phyloP scores from a whole-genome alignment of 805 yeast species.

The Wickerhamiella vanderwaltii region DNA sequence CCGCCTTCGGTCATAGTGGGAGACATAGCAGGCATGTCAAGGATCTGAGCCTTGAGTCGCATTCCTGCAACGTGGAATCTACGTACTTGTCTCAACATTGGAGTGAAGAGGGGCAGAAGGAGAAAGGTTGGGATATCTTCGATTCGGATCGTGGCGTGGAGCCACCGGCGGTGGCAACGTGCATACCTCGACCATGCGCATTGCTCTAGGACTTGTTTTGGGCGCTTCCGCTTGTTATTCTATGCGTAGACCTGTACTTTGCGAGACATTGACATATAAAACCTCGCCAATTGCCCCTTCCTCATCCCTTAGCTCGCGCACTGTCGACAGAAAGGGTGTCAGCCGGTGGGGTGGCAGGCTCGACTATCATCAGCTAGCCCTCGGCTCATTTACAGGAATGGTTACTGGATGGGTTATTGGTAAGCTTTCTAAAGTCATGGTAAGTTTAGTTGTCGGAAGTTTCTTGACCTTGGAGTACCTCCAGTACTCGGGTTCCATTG shows the following conservation, averaged over 20 bases:
- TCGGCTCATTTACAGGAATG: conserved; percentile 53
- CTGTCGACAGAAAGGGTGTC: conserved; percentile 15
- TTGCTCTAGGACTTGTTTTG: conserved; percentile 5
- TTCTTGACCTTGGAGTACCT: conserved; percentile 41
- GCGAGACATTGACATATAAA: neutral
- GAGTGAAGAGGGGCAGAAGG: too few species aligned
- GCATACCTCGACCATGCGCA: conserved; percentile 4
- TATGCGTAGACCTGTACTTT: conserved; percentile 7
- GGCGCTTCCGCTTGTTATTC: neutral
- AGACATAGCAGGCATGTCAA: conserved; percentile 92
- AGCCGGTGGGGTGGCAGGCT: conserved; percentile 25
- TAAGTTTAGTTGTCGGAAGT: conserved; percentile 37
- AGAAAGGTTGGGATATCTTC: too few species aligned
- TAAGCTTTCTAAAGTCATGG: conserved; percentile 43
- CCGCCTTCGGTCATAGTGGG: conserved; percentile 98
- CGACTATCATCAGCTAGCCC: conserved; percentile 49
- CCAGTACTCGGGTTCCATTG: conserved; percentile 38
- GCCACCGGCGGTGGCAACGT: too few species aligned
- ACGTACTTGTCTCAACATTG: conserved; percentile 1
- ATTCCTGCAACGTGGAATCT: neutral
- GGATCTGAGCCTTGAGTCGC: conserved; percentile 6
- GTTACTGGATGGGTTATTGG: conserved; percentile 50
- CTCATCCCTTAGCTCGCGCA: conserved; percentile 1
- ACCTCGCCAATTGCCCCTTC: conserved; percentile 7
- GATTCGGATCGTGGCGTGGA: conserved; percentile 8